Percentiles rank a stretch among this genome's conserved stretches.
Conservation (phyloP, 2,329 filamentous ascomycete species). For the Emmonsia crescens region DNA sequence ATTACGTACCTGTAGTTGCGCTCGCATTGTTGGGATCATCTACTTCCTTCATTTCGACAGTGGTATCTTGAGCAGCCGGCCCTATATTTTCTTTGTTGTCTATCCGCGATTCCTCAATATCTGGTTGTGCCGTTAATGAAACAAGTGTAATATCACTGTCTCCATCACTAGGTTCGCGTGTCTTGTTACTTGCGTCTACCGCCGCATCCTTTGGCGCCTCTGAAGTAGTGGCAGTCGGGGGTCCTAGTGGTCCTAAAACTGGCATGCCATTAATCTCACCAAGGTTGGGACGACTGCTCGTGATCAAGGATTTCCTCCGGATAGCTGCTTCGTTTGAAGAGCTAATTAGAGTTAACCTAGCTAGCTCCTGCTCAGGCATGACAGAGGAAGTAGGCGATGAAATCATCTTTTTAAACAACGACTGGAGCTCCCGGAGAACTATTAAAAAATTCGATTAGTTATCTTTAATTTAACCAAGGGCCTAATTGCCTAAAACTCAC, state of each 20-base stretch:
- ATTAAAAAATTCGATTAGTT: neutral
- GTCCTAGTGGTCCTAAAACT: slow-evolving; percentile 37
- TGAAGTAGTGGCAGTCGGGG: slow-evolving; percentile 22
- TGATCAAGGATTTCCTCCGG: slow-evolving; percentile 37
- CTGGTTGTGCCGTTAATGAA: slow-evolving; percentile 15
- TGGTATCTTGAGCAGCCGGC: slow-evolving; percentile 16
- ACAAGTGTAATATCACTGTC: slow-evolving; percentile 30
- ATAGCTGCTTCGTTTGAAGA: slow-evolving; percentile 44
- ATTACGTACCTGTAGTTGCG: slow-evolving; percentile 1
- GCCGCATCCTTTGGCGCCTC: slow-evolving; percentile 16
- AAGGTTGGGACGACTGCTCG: slow-evolving; percentile 21
- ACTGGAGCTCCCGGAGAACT: slow-evolving; percentile 66
- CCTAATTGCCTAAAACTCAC: slow-evolving; percentile 42
- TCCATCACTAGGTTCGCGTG: slow-evolving; percentile 14
- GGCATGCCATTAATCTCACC: slow-evolving; percentile 37
- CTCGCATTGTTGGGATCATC: slow-evolving; percentile 11
- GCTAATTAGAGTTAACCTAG: slow-evolving; percentile 64
- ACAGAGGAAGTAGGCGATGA: slow-evolving; percentile 51
- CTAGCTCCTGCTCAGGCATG: slow-evolving; percentile 63
- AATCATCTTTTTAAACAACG: slow-evolving; percentile 61
- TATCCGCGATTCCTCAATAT: slow-evolving; percentile 11
- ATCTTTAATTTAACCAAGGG: neutral
- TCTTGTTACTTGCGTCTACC: slow-evolving; percentile 7
- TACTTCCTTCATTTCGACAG: slow-evolving; percentile 17
- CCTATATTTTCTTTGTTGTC: slow-evolving; percentile 33